phyloP scores from a whole-genome alignment of 768 basidiomycete genomes.

The Trametes punicea region DNA sequence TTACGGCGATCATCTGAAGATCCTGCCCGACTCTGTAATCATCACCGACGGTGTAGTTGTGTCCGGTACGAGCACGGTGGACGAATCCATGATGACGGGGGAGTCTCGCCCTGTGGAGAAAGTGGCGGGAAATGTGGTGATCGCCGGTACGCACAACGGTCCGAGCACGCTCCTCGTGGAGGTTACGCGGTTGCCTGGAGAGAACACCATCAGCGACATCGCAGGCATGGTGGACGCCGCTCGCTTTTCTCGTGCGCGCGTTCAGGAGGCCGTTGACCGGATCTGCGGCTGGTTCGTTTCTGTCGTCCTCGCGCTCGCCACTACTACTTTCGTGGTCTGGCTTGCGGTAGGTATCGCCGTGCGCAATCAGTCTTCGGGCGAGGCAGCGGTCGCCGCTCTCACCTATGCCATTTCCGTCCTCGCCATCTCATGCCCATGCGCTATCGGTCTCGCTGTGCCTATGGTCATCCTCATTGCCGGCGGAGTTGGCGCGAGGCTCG shows the following conservation, averaged over 20 bases:
- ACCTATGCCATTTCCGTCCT: slow-evolving; percentile 51
- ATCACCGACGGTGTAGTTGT: slow-evolving; percentile 40
- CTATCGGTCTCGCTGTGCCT: slow-evolving; percentile 35
- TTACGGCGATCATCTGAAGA: slow-evolving; percentile 35
- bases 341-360: slow-evolving; percentile 32
- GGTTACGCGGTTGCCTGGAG: slow-evolving; percentile 35
- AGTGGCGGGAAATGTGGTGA: slow-evolving; percentile 30
- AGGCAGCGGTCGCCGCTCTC: slow-evolving; percentile 36
- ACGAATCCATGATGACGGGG: slow-evolving; percentile 44
- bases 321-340: slow-evolving; percentile 38
- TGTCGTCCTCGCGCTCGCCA: slow-evolving; percentile 39
- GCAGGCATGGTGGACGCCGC: slow-evolving; percentile 35
- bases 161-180: slow-evolving; percentile 34
- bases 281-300: slow-evolving; percentile 50
- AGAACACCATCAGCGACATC: slow-evolving; percentile 41
- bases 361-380: slow-evolving; percentile 24
- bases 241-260: slow-evolving; percentile 35
- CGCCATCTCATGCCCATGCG: slow-evolving; percentile 55
- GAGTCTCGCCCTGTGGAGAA: slow-evolving; percentile 40
- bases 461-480: slow-evolving; percentile 36
- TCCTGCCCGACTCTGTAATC: slow-evolving; percentile 33
- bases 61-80: slow-evolving; percentile 35
- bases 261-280: slow-evolving; percentile 48
- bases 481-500: slow-evolving; percentile 31
- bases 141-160: slow-evolving; percentile 40